Base-by-base conservation (phyloP, 805 yeast species). In the Pichia occidentalis region DNA sequence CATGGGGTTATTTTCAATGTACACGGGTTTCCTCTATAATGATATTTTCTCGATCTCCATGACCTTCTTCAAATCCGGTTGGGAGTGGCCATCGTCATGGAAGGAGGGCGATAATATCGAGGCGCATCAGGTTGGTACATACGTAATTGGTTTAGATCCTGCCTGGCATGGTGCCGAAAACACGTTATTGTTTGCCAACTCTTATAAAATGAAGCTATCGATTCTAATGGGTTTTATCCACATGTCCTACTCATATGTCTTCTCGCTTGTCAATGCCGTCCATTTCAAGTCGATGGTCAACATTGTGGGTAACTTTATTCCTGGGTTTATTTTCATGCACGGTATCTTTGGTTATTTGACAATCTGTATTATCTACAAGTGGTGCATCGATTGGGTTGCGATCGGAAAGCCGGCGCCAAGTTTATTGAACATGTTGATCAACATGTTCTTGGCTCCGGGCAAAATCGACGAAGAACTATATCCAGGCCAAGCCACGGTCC, bases 121-220 rank as follows among this genome's bases (percentile, higher is more conserved):
- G 32, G 97, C 87, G 10, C 68, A 68, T 25, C 70, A 73, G 50
- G 68, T 68, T 11, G 85, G 90, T 7, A 76, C 76, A 10, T 92
- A 92, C 56, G 65, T 80, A 5, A 66, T 92, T 56, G 99, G 99
- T 36, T 63, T 92, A 36, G 99, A 92, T 63, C 84, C 81, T 47
- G 84, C 81, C 9, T 92, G 99, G 99, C 99, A 92, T 61, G 96
- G 97, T 13, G 73, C 97, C 28, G 98, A 92, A 50, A 92, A 92
- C 64, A 79, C 80, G 36, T 70, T 92, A 52, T 63, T 94, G 42
- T 92, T 92, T 64, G 75, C 95, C 35, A 92, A 92, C 66, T 88
- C 97, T 3, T 92, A 85, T 67, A 92, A 92, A 70, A 92, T 92
- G 99, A 92, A 92, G 61, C 69, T 92, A 44, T 87, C 97, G 2